A percentile compares a stretch with the other conserved stretches of the same genome.
phyloP scores from a whole-genome alignment of 768 basidiomycete genomes.

The Coprinellus aureogranulatus region DNA sequence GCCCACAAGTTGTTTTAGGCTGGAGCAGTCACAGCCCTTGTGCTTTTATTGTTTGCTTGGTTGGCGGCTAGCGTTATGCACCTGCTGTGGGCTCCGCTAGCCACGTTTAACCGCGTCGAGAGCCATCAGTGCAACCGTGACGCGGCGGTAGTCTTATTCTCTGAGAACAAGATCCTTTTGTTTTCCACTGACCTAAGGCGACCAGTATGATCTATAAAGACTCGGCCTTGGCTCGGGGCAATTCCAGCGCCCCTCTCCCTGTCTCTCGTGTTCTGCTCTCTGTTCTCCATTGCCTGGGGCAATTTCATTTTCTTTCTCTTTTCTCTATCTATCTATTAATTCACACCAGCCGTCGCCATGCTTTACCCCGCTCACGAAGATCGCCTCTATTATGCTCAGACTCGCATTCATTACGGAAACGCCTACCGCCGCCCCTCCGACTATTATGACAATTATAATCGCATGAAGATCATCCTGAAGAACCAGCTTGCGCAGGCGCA shows the following conservation, averaged over 20 bases:
- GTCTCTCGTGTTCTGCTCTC: background rate
- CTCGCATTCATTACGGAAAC: background rate
- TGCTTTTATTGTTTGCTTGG: background rate
- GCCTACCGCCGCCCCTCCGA: background rate
- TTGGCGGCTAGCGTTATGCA: background rate
- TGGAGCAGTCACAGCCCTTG: background rate
- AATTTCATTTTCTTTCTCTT: background rate
- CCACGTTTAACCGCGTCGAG: conserved; percentile 4
- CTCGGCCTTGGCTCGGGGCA: background rate
- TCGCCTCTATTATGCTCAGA: background rate
- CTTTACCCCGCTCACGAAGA: background rate
- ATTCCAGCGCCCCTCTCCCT: background rate
- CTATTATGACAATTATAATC: background rate
- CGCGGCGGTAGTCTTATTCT: background rate
- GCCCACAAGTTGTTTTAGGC: background rate
- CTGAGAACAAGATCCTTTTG: conserved; percentile 4
- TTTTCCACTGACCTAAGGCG: background rate
- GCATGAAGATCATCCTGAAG: conserved; percentile 6
- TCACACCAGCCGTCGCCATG: background rate
- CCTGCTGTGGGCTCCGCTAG: background rate
- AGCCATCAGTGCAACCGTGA: background rate
- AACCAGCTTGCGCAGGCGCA: conserved; percentile 27
- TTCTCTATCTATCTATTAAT: background rate
- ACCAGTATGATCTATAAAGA: conserved; percentile 2
- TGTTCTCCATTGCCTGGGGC: conserved; percentile 5